phyloP scores from a whole-genome alignment of 176 grass and related monocot genomes.

The Bolboschoenus planiculmis region DNA sequence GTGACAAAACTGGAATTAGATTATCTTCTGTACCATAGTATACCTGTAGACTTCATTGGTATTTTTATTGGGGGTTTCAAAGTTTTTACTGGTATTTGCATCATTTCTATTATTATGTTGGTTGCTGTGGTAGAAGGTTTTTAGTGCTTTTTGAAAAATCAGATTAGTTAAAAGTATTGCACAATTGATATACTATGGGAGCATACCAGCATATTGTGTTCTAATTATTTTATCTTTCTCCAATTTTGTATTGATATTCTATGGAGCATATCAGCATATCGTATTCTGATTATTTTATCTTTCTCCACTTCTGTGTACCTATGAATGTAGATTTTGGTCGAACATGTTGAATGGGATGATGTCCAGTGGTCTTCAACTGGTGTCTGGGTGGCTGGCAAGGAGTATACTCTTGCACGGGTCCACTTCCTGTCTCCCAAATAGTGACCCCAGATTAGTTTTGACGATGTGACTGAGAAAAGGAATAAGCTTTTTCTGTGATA shows the following conservation, averaged over 20 bases:
- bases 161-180: no score
- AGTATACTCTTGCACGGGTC: conserved; percentile 73
- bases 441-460: background rate
- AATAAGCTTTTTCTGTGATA: conserved; percentile 1
- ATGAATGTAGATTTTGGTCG: conserved; percentile 54
- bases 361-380: conserved; percentile 87
- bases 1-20: background rate
- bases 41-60: background rate
- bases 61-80: background rate
- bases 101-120: background rate
- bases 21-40: background rate
- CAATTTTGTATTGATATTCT: background rate
- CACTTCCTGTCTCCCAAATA: conserved; percentile 77
- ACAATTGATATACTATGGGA: background rate
- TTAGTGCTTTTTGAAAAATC: background rate
- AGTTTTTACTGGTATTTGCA: background rate
- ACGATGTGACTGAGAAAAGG: conserved; percentile 1
- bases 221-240: background rate
- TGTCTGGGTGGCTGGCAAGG: conserved; percentile 78
- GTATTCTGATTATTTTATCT: background rate
- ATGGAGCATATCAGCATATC: background rate
- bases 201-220: background rate
- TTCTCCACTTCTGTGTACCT: background rate
- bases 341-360: conserved; percentile 93
- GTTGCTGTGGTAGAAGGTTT: background rate